A percentile compares a stretch with the other conserved stretches of the same genome.
These are phyloP conservation scores for Erigeron philadelphicus DNA, from an alignment of 140 eudicot species.

Conservation along the genomic window DNA sequence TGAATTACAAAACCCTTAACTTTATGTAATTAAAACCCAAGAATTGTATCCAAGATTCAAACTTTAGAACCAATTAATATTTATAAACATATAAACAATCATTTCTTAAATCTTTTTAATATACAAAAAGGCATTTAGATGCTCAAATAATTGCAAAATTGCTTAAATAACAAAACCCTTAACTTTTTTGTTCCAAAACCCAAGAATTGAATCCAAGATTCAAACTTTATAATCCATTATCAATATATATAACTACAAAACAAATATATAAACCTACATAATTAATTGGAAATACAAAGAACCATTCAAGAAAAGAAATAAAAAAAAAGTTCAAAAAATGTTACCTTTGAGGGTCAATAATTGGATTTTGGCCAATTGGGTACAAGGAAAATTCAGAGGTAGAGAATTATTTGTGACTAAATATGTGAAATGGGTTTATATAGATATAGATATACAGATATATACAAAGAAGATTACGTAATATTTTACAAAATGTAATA, in stretches of 20 bases:
- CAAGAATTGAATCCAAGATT: not conserved
- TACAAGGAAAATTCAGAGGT: constrained; percentile 14
- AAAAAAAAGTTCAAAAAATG: not conserved
- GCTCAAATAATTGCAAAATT: not conserved
- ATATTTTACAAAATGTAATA: not conserved
- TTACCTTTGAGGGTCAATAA: constrained; percentile 24
- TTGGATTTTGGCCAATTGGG: constrained; percentile 14
- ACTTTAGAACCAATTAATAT: not conserved
- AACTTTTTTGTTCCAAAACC: constrained; percentile 1
- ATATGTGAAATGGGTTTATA: constrained; percentile 29
- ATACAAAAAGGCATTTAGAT: not conserved
- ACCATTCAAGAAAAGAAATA: constrained; percentile 2
- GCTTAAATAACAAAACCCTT: constrained; percentile 14
- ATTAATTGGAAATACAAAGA: constrained; percentile 2
- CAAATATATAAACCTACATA: not conserved
- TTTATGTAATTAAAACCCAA: too few relatives aligned
- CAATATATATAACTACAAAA: not conserved
- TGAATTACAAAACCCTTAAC: not conserved
- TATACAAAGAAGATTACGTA: constrained; percentile 16
- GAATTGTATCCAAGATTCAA: not conserved
- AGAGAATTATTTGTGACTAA: constrained; percentile 10
- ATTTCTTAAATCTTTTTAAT: too few relatives aligned
- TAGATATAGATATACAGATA: constrained; percentile 19
- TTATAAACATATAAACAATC: too few relatives aligned
- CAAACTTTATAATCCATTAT: not conserved